These are phyloP conservation scores for Fusarium paranaense DNA, from an alignment of 2,329 filamentous ascomycete genomes.

Conservation along the genomic window DNA sequence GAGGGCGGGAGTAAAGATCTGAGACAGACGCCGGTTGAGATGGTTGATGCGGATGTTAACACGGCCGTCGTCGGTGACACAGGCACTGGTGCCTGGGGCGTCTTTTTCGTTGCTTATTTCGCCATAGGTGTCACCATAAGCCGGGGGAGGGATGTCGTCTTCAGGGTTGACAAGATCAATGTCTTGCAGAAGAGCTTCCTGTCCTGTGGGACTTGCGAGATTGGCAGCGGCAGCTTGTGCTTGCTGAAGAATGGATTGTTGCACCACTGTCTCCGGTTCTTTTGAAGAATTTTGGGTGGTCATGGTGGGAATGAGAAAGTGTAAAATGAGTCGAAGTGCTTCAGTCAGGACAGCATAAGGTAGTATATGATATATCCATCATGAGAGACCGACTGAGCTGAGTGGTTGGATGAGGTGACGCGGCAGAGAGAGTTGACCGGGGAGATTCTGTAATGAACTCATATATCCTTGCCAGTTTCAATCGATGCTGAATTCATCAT, in stretches of 20 bases:
- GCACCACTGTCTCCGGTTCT: not conserved
- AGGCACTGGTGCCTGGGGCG: not conserved
- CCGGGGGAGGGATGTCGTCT: not conserved
- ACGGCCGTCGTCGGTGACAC: constrained; percentile 71
- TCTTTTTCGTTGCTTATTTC: not conserved
- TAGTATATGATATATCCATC: not conserved
- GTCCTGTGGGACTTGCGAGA: not conserved
- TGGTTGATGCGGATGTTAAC: constrained; percentile 85
- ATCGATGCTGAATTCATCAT: not conserved
- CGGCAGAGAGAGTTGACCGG: not conserved
- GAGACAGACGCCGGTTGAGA: constrained; percentile 72
- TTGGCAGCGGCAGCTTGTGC: not conserved
- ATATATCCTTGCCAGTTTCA: not conserved
- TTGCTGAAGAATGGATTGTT: not conserved
- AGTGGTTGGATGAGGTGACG: not conserved
- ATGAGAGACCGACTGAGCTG: not conserved
- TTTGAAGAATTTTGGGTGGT: not conserved
- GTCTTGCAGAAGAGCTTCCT: not conserved
- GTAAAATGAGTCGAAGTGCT: not conserved
- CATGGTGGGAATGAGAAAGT: not conserved
- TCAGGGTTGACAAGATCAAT: not conserved
- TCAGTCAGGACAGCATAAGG: not conserved
- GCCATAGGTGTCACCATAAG: not conserved
- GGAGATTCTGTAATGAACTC: not conserved
- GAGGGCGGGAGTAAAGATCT: constrained; percentile 74